Evolutionary conservation across 257 asterid genomes (phyloP).

Genomic region (Nicotiana otophora): DNA sequence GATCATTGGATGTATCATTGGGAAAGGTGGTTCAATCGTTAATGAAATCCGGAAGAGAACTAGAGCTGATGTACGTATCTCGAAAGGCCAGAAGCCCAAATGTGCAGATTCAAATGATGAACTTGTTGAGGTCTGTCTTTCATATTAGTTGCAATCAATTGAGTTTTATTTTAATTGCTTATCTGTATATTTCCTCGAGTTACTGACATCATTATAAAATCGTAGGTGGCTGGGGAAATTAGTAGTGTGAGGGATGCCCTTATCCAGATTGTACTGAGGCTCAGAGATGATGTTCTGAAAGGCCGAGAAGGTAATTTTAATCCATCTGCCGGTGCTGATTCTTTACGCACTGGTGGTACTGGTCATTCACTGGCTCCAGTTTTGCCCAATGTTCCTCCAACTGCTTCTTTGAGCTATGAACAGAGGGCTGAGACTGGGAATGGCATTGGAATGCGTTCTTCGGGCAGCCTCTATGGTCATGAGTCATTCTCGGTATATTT

Average conservation of each 20-base stretch:
- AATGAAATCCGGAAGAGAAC: conserved; percentile 87
- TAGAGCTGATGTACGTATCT: conserved; percentile 75
- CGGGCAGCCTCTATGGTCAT: conserved; percentile 64
- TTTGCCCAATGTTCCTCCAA: conserved; percentile 41
- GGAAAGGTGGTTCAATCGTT: conserved; percentile 80
- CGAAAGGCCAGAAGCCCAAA: conserved; percentile 77
- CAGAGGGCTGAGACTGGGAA: conserved; percentile 60
- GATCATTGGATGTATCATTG: conserved; percentile 89
- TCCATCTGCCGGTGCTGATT: conserved; percentile 56
- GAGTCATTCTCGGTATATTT: conserved; percentile 56
- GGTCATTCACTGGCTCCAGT: conserved; percentile 55
- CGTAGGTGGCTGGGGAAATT: conserved; percentile 70
- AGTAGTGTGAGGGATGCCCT: conserved; percentile 82
- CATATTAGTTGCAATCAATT: background rate
- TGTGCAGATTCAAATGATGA: conserved; percentile 68
- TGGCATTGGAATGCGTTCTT: conserved; percentile 56
- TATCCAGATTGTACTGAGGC: conserved; percentile 81
- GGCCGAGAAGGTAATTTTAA: conserved; percentile 55
- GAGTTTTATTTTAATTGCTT: background rate
- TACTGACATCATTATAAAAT: conserved; percentile 13
- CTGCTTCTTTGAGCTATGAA: conserved; percentile 58
- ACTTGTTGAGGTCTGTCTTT: conserved; percentile 69
- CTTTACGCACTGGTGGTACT: conserved; percentile 44
- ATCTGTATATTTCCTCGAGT: background rate
- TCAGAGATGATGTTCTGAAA: conserved; percentile 74